Conservation (phyloP, 805 yeast genomes). For the Ogataea allantospora region DNA sequence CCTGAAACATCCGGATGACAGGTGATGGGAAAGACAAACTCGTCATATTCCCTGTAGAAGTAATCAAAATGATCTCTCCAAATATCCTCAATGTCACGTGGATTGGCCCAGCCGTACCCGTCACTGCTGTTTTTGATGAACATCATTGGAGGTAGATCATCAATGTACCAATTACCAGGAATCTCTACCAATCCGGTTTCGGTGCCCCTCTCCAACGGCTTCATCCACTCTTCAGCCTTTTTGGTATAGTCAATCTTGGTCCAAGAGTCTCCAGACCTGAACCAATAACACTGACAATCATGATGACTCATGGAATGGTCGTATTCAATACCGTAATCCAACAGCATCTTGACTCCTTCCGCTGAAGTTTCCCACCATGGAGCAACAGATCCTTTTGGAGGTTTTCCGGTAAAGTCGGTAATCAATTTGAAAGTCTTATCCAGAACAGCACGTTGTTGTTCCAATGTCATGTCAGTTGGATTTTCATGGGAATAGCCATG, state of each 20-base stretch:
- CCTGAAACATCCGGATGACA: conserved; percentile 40
- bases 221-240: conserved; percentile 38
- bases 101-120: conserved; percentile 36
- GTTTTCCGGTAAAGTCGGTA: conserved; percentile 36
- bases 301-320: conserved; percentile 39
- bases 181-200: conserved; percentile 38
- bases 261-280: conserved; percentile 37
- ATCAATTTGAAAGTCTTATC: conserved; percentile 34
- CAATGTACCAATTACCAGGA: conserved; percentile 39
- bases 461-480: conserved; percentile 35
- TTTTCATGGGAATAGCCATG: conserved; percentile 40
- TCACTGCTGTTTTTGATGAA: conserved; percentile 35
- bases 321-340: conserved; percentile 37
- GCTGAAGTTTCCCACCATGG: conserved; percentile 40
- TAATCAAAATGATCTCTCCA: conserved; percentile 41
- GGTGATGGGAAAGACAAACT: conserved; percentile 38
- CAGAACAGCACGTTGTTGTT: conserved; percentile 36
- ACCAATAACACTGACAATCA: conserved; percentile 39
- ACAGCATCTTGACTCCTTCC: conserved; percentile 34
- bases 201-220: conserved; percentile 33
- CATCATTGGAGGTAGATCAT: conserved; percentile 41
- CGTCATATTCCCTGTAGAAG: conserved; percentile 38
- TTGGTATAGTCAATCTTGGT: conserved; percentile 37
- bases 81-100: conserved; percentile 37
- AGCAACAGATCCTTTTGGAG: conserved; percentile 37